phyloP scores from a whole-genome alignment of 345 rosid genomes.

The Euphorbia lathyris region DNA sequence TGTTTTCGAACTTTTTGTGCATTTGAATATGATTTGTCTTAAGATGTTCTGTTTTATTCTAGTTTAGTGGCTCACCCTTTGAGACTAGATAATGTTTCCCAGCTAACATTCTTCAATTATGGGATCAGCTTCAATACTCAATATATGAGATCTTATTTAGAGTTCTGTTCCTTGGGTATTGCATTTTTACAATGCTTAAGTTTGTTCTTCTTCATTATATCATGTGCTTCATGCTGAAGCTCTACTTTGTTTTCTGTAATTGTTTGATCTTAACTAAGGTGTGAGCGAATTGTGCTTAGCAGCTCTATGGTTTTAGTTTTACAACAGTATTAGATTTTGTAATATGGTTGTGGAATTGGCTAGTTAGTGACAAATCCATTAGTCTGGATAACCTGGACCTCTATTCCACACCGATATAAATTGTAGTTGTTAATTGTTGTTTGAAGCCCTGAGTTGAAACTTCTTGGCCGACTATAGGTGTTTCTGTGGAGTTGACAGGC shows the following conservation, averaged over 20 bases:
- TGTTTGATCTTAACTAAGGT: not conserved
- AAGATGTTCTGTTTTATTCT: not conserved
- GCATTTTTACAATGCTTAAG: not conserved
- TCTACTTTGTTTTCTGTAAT: not conserved
- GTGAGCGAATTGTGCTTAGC: not conserved
- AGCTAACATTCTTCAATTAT: not conserved
- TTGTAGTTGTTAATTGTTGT: not conserved
- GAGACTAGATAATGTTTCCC: not conserved
- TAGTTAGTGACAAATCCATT: conserved; percentile 1
- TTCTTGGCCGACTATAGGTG: not conserved
- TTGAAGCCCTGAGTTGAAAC: not conserved
- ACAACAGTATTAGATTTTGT: not conserved
- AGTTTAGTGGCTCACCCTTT: not conserved
- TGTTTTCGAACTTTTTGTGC: not conserved
- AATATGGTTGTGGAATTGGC: not conserved
- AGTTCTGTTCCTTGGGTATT: not conserved
- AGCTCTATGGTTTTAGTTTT: not conserved
- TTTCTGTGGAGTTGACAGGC: not conserved
- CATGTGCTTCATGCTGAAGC: not conserved
- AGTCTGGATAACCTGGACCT: not conserved
- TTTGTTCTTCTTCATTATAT: not conserved
- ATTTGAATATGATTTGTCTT: not conserved
- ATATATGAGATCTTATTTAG: not conserved
- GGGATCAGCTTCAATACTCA: too few species aligned
- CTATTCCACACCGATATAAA: not conserved